These are phyloP conservation scores for Nigrospora osmanthi DNA, from an alignment of 2,329 filamentous ascomycete species.

Conservation along the genomic window DNA sequence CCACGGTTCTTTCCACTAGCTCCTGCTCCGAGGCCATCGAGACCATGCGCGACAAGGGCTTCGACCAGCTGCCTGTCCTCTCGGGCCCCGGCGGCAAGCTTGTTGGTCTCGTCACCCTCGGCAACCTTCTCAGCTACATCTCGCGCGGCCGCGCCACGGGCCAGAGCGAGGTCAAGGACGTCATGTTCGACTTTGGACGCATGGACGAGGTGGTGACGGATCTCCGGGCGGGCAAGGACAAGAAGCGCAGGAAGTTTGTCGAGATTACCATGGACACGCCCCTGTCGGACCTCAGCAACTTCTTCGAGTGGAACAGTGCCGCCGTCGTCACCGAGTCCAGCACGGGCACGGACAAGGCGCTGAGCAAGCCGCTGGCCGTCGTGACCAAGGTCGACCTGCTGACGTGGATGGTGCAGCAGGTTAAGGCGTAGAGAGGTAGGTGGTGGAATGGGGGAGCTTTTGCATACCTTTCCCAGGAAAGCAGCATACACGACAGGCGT, in stretches of 20 bases:
- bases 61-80: constrained; percentile 93
- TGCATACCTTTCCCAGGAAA: no score
- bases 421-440: neutral
- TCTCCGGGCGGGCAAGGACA: constrained; percentile 42
- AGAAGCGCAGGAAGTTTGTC: constrained; percentile 66
- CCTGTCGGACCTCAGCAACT: constrained; percentile 74
- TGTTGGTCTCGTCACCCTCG: constrained; percentile 87
- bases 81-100: constrained; percentile 61
- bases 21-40: constrained; percentile 85
- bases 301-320: constrained; percentile 97
- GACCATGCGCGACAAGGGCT: constrained; percentile 96
- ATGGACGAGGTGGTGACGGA: constrained; percentile 90
- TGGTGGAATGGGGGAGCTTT: no score
- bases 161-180: constrained; percentile 67
- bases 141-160: constrained; percentile 72
- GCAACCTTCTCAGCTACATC: constrained; percentile 88
- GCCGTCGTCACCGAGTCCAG: constrained; percentile 82
- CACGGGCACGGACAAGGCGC: constrained; percentile 38
- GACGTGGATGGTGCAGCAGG: constrained; percentile 75
- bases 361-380: constrained; percentile 75
- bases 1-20: constrained; percentile 65
- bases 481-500: no score
- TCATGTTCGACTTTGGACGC: constrained; percentile 95
- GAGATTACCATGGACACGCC: constrained; percentile 91
- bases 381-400: constrained; percentile 96